Percentiles rank a stretch among this genome's conserved stretches.
phyloP scores from a whole-genome alignment of 129 eudicot species.

The Lactuca saligna region DNA sequence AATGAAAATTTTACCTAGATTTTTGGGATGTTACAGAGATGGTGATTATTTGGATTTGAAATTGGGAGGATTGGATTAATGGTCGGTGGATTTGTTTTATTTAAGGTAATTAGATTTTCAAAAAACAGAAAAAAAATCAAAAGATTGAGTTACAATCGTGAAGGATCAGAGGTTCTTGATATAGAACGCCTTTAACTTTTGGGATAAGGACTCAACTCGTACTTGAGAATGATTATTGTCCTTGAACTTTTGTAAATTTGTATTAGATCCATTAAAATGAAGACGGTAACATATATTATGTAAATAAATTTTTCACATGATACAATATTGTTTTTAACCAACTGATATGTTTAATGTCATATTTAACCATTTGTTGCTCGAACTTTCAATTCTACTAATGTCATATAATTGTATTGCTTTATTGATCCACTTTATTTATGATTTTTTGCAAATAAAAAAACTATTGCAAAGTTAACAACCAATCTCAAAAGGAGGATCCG shows the following conservation, averaged over 20 bases:
- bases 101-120: constrained; percentile 30
- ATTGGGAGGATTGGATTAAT: constrained; percentile 44
- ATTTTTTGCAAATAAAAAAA: constrained; percentile 6
- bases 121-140: constrained; percentile 31
- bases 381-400: not conserved
- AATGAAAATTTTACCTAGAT: too few species aligned
- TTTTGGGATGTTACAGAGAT: constrained; percentile 15
- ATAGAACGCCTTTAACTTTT: constrained; percentile 80
- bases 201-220: constrained; percentile 76
- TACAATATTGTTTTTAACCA: too few species aligned
- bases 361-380: not conserved
- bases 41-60: constrained; percentile 58
- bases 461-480: constrained; percentile 1
- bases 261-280: not conserved
- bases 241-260: constrained; percentile 36
- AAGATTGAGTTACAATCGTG: constrained; percentile 55
- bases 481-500: constrained; percentile 65
- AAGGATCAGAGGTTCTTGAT: constrained; percentile 58
- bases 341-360: not conserved
- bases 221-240: constrained; percentile 62
- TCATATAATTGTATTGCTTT: not conserved
- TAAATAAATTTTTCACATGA: not conserved
- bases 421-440: constrained; percentile 11
- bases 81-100: constrained; percentile 28
- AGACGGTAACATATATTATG: not conserved